Conservation (phyloP, 1,284 basidiomycete species). For the Apiotrichum gracile region DNA sequence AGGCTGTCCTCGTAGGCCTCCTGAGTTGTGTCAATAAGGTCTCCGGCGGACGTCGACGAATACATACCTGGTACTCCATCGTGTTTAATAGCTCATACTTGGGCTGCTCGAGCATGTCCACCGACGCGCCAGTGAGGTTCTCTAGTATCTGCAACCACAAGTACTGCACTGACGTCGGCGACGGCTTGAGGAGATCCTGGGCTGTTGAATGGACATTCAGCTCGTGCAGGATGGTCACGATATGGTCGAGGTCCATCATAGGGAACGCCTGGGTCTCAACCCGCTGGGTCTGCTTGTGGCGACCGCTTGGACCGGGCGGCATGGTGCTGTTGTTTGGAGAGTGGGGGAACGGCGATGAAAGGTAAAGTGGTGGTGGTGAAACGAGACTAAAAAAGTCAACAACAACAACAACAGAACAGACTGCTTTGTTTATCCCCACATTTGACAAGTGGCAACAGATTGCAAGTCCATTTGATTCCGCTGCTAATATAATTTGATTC, state of each 20-base stretch:
- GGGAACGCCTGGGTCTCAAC: conserved; percentile 30
- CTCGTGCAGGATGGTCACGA: conserved; percentile 33
- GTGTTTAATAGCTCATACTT: conserved; percentile 55
- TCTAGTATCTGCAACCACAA: conserved; percentile 54
- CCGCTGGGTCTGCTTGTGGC: conserved; percentile 9
- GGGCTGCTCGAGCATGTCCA: conserved; percentile 58
- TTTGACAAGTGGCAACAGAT: too few species aligned
- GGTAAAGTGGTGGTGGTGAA: neutral
- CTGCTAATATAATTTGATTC: neutral
- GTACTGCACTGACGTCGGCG: conserved; percentile 59
- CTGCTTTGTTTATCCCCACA: too few species aligned
- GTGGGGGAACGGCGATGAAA: neutral
- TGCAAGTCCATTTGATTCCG: neutral
- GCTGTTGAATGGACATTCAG: conserved; percentile 52
- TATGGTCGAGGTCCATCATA: conserved; percentile 21
- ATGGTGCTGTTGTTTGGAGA: neutral
- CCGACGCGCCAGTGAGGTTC: conserved; percentile 60
- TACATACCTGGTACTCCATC: conserved; percentile 50
- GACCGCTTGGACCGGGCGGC: conserved; percentile 8
- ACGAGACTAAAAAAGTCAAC: neutral
- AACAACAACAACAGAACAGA: too few species aligned
- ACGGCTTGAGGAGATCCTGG: conserved; percentile 66
- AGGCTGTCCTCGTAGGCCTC: conserved; percentile 60
- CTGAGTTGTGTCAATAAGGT: conserved; percentile 43
- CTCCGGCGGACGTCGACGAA: neutral